Base-by-base conservation (phyloP, 805 yeast genomes). In the Starmerella stigmatis region DNA sequence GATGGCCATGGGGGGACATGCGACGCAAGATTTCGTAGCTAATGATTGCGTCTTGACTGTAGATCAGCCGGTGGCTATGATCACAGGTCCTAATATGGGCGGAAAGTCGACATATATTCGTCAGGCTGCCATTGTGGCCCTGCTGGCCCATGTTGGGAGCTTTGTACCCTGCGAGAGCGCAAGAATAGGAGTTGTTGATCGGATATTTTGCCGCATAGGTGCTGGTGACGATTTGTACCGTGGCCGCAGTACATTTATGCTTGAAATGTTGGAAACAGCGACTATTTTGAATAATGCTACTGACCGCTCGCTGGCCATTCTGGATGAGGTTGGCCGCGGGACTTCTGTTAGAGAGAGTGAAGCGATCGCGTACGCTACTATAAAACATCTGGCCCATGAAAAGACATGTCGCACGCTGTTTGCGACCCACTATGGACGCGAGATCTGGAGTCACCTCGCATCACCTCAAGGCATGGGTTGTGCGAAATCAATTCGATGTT, bases 61-160 rank as follows among this genome's bases (percentile, higher is more conserved):
- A 0, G 50, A 62, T 0, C 53, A 58, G 5, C 51, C 62, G 5
- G 57, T 73, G 2, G 72, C 83, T 68, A 69, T 85, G 15, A 75
- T 85, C n/a, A 81, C 94, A 0, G 95, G 95, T 0, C 94, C 95
- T 0, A 85, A 85, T 57, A 81, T 82, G 86, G 94, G 94, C 3
- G 94, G 94, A 2, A 84, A 84, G 60, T 78, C 86, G 2, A 78
- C 86, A 0, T 79, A 77, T 55, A 79, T 81, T 9, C 72, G 84
- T 33, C 86, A 81, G 48, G 69, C 78, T 16, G 94, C 92, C 0
- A 59, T 83, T 5, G 65, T 75, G 11, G 76, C 76, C 3, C 71
- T 84, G 3, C 68, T 84, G 74, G 76, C 81, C 0, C 94, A 84
- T 59, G 70, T 81, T 7, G 94, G 94, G 0, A 71, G 83, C 51